Base-by-base conservation (phyloP, 768 basidiomycete genomes). In the Suillus variegatus region DNA sequence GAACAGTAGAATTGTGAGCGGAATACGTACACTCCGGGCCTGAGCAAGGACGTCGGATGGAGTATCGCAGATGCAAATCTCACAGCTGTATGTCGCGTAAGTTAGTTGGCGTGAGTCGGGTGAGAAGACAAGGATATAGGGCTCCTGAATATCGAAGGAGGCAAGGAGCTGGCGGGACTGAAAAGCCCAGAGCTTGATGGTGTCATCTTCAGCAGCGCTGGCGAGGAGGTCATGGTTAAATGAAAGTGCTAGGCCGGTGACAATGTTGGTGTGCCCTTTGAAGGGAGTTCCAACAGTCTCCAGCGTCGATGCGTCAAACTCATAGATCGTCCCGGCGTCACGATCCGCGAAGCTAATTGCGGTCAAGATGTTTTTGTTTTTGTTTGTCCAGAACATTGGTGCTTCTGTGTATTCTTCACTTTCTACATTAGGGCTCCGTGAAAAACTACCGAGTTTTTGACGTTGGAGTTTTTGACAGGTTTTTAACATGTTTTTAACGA, bases 241-340 rank as follows among this genome's bases (percentile, higher is more conserved):
- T 28, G 49, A 51, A 8, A 51, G 49, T 16, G 7, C 49, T 4
- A 51, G 25, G 0, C 25, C 7, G 0, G 3, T 16, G 25, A 51
- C 1, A 36, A 3, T 0, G 0, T 3, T 3, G 13, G 22, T 12
- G 46, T 13, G n/a, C 20, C 44, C 20, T 20, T 20, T 4, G 0
- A 46, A 46, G 44, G 44, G 44, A 46, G 44, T 4, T 10, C 44
- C 44, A 1, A 46, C 20, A n/a, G 20, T n/a, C 44, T n/a, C 0
- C 9, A 46, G 6, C 8, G 43, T 44, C 18, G 2, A 7, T 0
- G 18, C 43, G 3, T 44, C 43, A 3, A 44, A 44, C 8, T 43
- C 43, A 7, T 43, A 43, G 16, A 43, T 18, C 0, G 6, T 41
- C 5, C 0, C 5, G 14, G 5, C 0, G 16, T 2, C 0, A 16